Evolutionary conservation across 148 eudicot species (phyloP).

Genomic region (Chenopodium quinoa): DNA sequence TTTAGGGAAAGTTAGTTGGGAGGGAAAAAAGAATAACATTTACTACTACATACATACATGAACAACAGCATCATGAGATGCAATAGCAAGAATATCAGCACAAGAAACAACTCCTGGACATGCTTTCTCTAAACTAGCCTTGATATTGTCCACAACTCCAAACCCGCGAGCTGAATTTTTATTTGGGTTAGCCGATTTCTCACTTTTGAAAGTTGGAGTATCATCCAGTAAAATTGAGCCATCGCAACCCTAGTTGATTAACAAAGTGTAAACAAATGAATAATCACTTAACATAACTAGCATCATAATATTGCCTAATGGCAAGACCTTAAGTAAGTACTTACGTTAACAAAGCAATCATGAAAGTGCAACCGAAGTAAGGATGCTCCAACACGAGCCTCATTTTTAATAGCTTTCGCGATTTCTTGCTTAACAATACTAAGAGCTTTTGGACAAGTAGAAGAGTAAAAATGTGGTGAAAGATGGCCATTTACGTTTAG

Average conservation of each 20-base stretch:
- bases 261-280: background rate
- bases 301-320: background rate
- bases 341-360: slow-evolving; percentile 61
- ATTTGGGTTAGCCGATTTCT: slow-evolving; percentile 44
- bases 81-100: slow-evolving; percentile 54
- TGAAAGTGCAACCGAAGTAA: slow-evolving; percentile 60
- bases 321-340: background rate
- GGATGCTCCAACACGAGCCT: slow-evolving; percentile 56
- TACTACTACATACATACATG: slow-evolving; percentile 33
- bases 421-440: slow-evolving; percentile 26
- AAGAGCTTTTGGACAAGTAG: slow-evolving; percentile 27
- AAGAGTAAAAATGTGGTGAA: slow-evolving; percentile 24
- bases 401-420: slow-evolving; percentile 30
- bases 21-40: background rate
- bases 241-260: slow-evolving; percentile 45
- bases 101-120: slow-evolving; percentile 53
- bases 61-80: slow-evolving; percentile 47
- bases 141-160: slow-evolving; percentile 46
- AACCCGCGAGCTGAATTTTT: slow-evolving; percentile 48
- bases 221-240: slow-evolving; percentile 51
- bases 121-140: slow-evolving; percentile 43
- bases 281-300: background rate
- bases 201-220: slow-evolving; percentile 34
- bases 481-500: slow-evolving; percentile 18
- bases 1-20: too few relatives aligned